Evolutionary conservation across 805 yeast species (phyloP).

Genomic region (Teunomyces kruisii): DNA sequence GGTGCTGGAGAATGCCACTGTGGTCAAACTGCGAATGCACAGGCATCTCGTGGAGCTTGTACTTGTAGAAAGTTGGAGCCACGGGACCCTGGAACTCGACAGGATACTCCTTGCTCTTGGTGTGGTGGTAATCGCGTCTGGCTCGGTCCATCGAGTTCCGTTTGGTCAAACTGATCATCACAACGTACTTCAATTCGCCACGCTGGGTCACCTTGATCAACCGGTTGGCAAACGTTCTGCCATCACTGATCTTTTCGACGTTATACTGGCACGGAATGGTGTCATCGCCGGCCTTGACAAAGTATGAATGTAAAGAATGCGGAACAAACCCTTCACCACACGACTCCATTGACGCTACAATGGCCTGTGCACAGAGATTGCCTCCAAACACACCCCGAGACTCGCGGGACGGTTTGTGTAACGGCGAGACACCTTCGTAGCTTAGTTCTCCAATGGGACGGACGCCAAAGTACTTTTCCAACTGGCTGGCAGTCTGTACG

Average conservation of each 20-base stretch:
- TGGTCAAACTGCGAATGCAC: conserved; percentile 15
- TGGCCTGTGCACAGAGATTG: conserved; percentile 33
- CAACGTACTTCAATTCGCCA: conserved; percentile 28
- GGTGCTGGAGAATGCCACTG: conserved; percentile 21
- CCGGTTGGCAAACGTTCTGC: conserved; percentile 36
- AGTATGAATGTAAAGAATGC: conserved; percentile 41
- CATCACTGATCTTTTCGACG: conserved; percentile 35
- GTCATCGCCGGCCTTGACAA: conserved; percentile 39
- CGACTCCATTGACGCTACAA: conserved; percentile 35
- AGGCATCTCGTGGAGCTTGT: conserved; percentile 18
- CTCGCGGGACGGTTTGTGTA: conserved; percentile 19
- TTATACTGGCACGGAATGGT: conserved; percentile 25
- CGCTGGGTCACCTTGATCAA: conserved; percentile 30
- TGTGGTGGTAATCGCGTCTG: conserved; percentile 13
- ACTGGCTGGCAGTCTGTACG: neutral
- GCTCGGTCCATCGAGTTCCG: conserved; percentile 23
- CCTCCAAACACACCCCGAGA: conserved; percentile 44
- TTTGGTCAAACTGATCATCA: conserved; percentile 36
- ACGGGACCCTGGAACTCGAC: conserved; percentile 30
- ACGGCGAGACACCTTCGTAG: conserved; percentile 16
- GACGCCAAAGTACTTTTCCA: conserved; percentile 13
- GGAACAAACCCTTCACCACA: conserved; percentile 33
- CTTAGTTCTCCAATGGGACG: conserved; percentile 8
- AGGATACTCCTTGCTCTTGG: conserved; percentile 24
- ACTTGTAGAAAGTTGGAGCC: conserved; percentile 20